A percentile compares a stretch with the other conserved stretches of the same genome.
Conservation (phyloP, 2,329 filamentous ascomycete species). For the Cercospora sp. region DNA sequence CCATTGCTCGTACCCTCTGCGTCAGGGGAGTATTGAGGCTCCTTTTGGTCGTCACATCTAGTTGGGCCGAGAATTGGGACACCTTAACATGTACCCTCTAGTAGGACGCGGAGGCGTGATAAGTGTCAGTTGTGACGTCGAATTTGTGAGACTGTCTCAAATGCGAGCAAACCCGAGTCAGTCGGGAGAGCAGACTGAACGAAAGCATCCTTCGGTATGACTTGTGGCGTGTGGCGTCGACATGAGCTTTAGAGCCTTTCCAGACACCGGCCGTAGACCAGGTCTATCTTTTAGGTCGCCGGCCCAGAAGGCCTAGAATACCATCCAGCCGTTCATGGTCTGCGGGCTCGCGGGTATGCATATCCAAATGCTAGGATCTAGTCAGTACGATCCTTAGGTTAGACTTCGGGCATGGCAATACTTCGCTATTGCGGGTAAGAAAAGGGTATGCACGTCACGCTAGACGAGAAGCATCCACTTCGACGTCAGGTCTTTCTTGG, state of each 20-base stretch:
- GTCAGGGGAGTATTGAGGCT: neutral
- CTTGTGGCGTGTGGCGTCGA: neutral
- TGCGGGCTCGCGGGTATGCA: conserved; percentile 2
- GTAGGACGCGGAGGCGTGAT: neutral
- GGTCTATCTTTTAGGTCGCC: conserved; percentile 2
- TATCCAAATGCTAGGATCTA: conserved; percentile 6
- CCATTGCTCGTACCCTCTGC: neutral
- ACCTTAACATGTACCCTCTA: neutral
- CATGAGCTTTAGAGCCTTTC: neutral
- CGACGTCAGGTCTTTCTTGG: conserved; percentile 6
- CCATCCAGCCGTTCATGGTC: neutral
- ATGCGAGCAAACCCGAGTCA: neutral
- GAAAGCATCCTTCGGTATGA: neutral
- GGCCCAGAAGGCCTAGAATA: conserved; percentile 3
- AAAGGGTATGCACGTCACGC: neutral
- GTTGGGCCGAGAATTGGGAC: neutral
- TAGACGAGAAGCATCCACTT: neutral
- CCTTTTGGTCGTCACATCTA: neutral
- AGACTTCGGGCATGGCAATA: conserved; percentile 3
- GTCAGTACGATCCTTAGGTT: conserved; percentile 5
- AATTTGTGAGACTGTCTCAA: neutral
- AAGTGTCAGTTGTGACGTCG: neutral
- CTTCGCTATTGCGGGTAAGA: neutral
- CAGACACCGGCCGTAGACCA: neutral
- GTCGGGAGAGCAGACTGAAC: neutral